Evolutionary conservation across 768 basidiomycete genomes (phyloP).

Genomic region (Mycena metata): DNA sequence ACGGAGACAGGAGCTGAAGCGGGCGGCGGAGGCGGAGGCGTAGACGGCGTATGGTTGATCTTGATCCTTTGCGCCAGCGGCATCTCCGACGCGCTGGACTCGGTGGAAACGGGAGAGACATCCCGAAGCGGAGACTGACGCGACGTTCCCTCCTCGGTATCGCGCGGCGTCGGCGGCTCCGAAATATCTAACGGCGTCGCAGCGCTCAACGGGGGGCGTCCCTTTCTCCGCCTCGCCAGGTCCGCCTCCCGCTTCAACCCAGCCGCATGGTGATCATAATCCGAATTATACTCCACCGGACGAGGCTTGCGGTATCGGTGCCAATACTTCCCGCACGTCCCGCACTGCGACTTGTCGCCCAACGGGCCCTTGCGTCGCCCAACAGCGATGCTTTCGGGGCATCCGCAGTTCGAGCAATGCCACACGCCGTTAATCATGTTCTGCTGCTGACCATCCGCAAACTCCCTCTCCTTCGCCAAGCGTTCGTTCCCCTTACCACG

Average conservation of each 20-base stretch:
- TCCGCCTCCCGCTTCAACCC: constrained; percentile 71
- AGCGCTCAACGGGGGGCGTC: constrained; percentile 54
- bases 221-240: constrained; percentile 60
- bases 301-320: constrained; percentile 87
- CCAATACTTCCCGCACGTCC: constrained; percentile 94
- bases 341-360: constrained; percentile 92
- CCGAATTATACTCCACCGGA: constrained; percentile 84
- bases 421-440: constrained; percentile 89
- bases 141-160: constrained; percentile 47
- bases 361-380: constrained; percentile 91
- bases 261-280: constrained; percentile 74
- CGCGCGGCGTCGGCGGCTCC: constrained; percentile 68
- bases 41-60: constrained; percentile 51
- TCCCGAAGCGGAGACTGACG: constrained; percentile 58
- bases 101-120: constrained; percentile 78
- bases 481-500: constrained; percentile 80
- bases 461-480: constrained; percentile 88
- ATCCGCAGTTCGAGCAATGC: constrained; percentile 97
- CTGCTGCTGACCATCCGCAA: constrained; percentile 84
- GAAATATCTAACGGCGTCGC: constrained; percentile 56
- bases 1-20: constrained; percentile 10
- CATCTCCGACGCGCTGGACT: constrained; percentile 80
- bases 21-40: constrained; percentile 28
- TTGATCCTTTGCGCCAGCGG: constrained; percentile 80
- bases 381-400: constrained; percentile 87